Base-by-base conservation (phyloP, 2,329 filamentous ascomycete species). In the Trichoderma oligosporum region DNA sequence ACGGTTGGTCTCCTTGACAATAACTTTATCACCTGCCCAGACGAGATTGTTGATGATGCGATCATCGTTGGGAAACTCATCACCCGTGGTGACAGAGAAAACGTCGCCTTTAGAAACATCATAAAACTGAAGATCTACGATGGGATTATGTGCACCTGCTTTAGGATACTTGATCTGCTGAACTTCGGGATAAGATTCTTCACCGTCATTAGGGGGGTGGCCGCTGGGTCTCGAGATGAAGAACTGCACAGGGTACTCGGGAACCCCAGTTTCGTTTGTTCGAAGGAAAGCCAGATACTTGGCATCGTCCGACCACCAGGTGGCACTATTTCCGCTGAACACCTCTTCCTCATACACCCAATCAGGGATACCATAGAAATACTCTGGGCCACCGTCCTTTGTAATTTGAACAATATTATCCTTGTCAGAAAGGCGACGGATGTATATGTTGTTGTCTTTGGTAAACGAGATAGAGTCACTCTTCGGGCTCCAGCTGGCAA, bases 91-190 rank as follows among this genome's bases (percentile, higher is more conserved):
- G 25, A 97, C 88, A 16, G 84, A 82, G 68, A 97, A 97, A 7
- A 88, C 81, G 58, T 96, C 86, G 1, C 82, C 82, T 66, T 87
- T 88, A 8, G 78, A 79, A 18, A 97, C 78, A 63, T 97, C 92
- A 71, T 93, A 97, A 72, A 97, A 96, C 55, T 89, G 82, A 29
- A 99, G 75, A 60, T 91, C 85, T 4, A 99, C 93, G 12, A 89
- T 83, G 0, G 94, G 94, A 70, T 99, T 99, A 45, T 93, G 91
- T 2, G 92, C 87, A 3, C 94, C 95, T 18, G 94, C 88, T 72
- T 97, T 97, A 46, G 94, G 95, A 67, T 99, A 99, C 73, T 99
- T 99, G 82, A 99, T 95, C 65, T 91, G 78, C 61, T 87, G 84
- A 33, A 93, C 86, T 67, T 97, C 92, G 0, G 94, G 94, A 68